Conservation (phyloP, 2,329 filamentous ascomycete genomes). For the Colletotrichum cordylinicola region DNA sequence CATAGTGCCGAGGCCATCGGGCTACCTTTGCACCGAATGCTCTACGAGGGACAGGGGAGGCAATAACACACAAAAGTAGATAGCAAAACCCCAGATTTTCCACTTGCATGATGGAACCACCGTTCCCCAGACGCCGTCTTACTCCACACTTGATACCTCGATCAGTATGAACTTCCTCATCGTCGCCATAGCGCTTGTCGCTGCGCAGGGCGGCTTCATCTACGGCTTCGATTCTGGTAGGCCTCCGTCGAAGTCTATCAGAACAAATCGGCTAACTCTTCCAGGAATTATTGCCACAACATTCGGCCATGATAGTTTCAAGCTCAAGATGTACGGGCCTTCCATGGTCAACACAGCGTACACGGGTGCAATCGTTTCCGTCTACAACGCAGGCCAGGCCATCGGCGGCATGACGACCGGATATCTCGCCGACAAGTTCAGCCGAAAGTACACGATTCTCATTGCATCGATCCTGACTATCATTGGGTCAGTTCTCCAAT, state of each 20-base stretch:
- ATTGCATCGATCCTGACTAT: conserved; percentile 29
- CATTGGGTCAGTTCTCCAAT: conserved; percentile 26
- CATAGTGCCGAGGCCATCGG: neutral
- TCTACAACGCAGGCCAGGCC: conserved; percentile 37
- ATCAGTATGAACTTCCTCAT: conserved; percentile 20
- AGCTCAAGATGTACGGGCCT: conserved; percentile 34
- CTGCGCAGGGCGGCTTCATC: conserved; percentile 27
- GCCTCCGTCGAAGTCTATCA: neutral
- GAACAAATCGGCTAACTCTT: neutral
- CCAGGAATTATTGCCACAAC: conserved; percentile 37
- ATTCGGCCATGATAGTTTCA: conserved; percentile 35
- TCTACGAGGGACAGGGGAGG: neutral
- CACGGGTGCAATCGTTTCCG: conserved; percentile 34
- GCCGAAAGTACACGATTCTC: conserved; percentile 38
- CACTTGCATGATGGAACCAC: neutral
- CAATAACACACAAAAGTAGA: neutral
- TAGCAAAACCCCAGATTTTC: neutral
- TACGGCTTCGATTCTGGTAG: conserved; percentile 20
- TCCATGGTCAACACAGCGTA: conserved; percentile 28
- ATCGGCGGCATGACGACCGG: conserved; percentile 34
- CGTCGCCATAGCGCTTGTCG: conserved; percentile 25
- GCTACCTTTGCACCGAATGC: neutral
- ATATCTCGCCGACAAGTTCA: conserved; percentile 36
- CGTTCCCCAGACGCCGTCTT: neutral
- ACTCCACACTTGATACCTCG: neutral